These are phyloP conservation scores for Skeletonema costatum DNA, from an alignment of 108 stramenopile genomes.

Conservation along the genomic window DNA sequence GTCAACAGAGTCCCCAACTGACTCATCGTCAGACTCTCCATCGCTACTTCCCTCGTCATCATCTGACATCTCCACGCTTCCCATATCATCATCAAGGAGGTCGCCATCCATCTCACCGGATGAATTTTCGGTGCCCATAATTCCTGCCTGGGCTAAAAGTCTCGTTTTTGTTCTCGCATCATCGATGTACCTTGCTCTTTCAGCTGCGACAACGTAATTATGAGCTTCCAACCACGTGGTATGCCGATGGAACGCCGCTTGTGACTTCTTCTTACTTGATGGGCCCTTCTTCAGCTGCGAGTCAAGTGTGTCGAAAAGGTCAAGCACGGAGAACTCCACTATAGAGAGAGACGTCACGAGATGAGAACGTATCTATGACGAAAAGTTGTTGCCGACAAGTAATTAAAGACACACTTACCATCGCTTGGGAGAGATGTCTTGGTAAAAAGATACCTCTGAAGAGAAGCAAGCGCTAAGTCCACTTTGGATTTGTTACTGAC, in stretches of 20 bases:
- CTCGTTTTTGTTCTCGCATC: slow-evolving; percentile 45
- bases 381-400: background rate
- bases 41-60: slow-evolving; percentile 50
- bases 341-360: background rate
- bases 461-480: slow-evolving; percentile 72
- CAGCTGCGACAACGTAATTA: slow-evolving; percentile 71
- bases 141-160: slow-evolving; percentile 68
- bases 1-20: slow-evolving; percentile 9
- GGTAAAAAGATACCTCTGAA: slow-evolving; percentile 94
- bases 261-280: slow-evolving; percentile 23
- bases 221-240: slow-evolving; percentile 84
- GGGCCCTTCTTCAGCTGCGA: slow-evolving; percentile 64
- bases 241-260: slow-evolving; percentile 60
- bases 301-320: slow-evolving; percentile 90
- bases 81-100: slow-evolving; percentile 49
- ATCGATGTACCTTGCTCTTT: slow-evolving; percentile 54
- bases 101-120: slow-evolving; percentile 30
- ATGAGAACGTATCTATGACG: background rate
- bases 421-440: slow-evolving; percentile 89
- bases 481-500: slow-evolving; percentile 63
- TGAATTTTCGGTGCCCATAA: slow-evolving; percentile 42
- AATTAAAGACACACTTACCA: slow-evolving; percentile 25
- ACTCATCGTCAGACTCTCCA: slow-evolving; percentile 46
- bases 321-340: slow-evolving; percentile 91
- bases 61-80: slow-evolving; percentile 53